These are phyloP conservation scores for Lasiodiplodia theobromae DNA, from an alignment of 2,329 filamentous ascomycete species.

Conservation along the genomic window DNA sequence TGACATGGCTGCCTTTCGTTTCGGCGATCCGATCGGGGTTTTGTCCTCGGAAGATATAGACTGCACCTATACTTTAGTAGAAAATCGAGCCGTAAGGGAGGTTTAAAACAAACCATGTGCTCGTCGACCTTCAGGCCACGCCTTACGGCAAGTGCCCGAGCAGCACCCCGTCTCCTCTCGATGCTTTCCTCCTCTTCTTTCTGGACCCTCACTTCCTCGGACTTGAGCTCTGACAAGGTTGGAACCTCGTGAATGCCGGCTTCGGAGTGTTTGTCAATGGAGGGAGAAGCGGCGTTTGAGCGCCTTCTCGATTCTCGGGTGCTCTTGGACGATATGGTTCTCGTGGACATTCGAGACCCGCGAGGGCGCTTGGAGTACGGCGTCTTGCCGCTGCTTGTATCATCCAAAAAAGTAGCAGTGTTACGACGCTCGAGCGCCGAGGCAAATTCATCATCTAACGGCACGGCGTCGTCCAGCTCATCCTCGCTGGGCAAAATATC, in stretches of 20 bases:
- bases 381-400: constrained; percentile 72
- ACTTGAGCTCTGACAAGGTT: constrained; percentile 62
- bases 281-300: constrained; percentile 22
- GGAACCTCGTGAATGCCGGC: constrained; percentile 40
- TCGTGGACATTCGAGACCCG: constrained; percentile 56
- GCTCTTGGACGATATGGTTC: constrained; percentile 55
- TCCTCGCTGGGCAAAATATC: constrained; percentile 93
- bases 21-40: constrained; percentile 3
- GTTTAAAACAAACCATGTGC: constrained; percentile 30
- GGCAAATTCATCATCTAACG: constrained; percentile 90
- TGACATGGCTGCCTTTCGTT: not conserved
- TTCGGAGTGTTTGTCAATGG: constrained; percentile 18
- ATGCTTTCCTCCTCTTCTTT: constrained; percentile 64
- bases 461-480: constrained; percentile 86
- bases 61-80: constrained; percentile 29
- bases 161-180: constrained; percentile 61
- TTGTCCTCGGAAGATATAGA: constrained; percentile 35
- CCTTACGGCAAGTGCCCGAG: constrained; percentile 61
- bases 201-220: constrained; percentile 63
- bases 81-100: constrained; percentile 32
- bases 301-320: constrained; percentile 41
- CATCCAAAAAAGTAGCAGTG: constrained; percentile 66
- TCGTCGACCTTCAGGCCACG: constrained; percentile 55
- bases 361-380: constrained; percentile 50
- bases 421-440: constrained; percentile 77